Percentiles rank a stretch among this genome's conserved stretches.
These are phyloP conservation scores for Epicoccum sorghinum DNA, from an alignment of 2,329 filamentous ascomycete species.

Conservation along the genomic window DNA sequence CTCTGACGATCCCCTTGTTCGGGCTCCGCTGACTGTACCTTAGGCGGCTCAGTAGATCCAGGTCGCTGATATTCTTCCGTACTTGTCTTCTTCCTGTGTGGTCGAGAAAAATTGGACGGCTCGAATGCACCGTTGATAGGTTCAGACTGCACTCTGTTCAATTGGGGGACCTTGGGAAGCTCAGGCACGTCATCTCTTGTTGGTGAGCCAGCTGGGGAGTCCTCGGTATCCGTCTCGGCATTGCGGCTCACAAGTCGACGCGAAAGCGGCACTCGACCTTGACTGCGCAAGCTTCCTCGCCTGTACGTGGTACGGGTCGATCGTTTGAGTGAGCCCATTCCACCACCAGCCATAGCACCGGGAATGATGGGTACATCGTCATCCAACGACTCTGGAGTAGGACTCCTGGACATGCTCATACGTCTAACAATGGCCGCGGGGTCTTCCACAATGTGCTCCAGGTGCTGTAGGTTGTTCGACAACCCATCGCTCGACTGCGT, in stretches of 20 bases:
- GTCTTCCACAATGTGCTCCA: constrained; percentile 85
- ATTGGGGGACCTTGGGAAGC: constrained; percentile 49
- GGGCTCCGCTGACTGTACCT: constrained; percentile 24
- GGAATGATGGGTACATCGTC: constrained; percentile 84
- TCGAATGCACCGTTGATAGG: constrained; percentile 55
- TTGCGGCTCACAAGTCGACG: constrained; percentile 70
- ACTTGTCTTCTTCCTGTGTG: constrained; percentile 47
- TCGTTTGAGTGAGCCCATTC: constrained; percentile 79
- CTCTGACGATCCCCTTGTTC: constrained; percentile 42
- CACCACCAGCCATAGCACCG: constrained; percentile 70
- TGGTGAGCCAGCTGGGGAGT: constrained; percentile 58
- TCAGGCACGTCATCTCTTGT: constrained; percentile 49
- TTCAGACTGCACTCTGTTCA: constrained; percentile 73
- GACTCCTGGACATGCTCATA: constrained; percentile 61
- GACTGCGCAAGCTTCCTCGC: constrained; percentile 82
- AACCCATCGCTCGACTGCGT: constrained; percentile 58
- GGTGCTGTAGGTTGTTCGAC: constrained; percentile 65
- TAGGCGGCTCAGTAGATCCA: constrained; percentile 34
- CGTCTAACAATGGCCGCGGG: constrained; percentile 73
- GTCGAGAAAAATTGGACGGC: constrained; percentile 65
- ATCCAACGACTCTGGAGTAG: constrained; percentile 52
- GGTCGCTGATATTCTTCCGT: constrained; percentile 26
- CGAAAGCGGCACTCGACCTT: constrained; percentile 75
- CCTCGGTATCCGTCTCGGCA: constrained; percentile 66
- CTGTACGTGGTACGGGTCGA: constrained; percentile 93